These are phyloP conservation scores for Ciborinia camelliae DNA, from an alignment of 2,329 filamentous ascomycete genomes.

Conservation along the genomic window DNA sequence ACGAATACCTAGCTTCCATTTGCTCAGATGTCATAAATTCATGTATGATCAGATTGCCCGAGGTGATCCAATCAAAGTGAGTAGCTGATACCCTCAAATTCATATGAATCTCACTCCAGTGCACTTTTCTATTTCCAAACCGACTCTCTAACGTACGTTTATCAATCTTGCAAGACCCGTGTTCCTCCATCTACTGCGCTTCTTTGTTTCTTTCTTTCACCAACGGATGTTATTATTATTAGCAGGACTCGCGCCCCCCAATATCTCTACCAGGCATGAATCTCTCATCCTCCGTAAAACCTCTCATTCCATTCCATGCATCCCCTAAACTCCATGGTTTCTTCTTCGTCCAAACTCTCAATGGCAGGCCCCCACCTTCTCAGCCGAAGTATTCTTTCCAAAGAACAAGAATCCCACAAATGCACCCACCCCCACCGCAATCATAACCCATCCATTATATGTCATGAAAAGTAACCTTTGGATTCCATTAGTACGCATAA, in stretches of 20 bases:
- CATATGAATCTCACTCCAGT: neutral
- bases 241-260: conserved; percentile 55
- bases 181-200: conserved; percentile 56
- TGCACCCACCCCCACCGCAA: conserved; percentile 82
- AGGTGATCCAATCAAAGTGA: neutral
- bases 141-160: conserved; percentile 49
- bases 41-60: neutral
- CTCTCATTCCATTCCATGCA: conserved; percentile 42
- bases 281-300: conserved; percentile 56
- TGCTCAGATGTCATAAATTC: neutral
- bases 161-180: conserved; percentile 51
- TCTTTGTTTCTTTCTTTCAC: conserved; percentile 55
- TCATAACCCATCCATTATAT: conserved; percentile 99
- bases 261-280: conserved; percentile 61
- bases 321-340: neutral
- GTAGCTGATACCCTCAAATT: neutral
- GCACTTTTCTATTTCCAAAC: too few species aligned
- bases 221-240: conserved; percentile 68
- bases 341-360: too few species aligned
- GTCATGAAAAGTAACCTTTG: conserved; percentile 96
- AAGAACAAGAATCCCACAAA: conserved; percentile 86
- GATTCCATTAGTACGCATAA: conserved; percentile 1
- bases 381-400: conserved; percentile 63
- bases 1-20: neutral
- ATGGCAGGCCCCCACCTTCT: conserved; percentile 90